These are phyloP conservation scores for Candida ortonii DNA, from an alignment of 805 yeast genomes.

Conservation along the genomic window DNA sequence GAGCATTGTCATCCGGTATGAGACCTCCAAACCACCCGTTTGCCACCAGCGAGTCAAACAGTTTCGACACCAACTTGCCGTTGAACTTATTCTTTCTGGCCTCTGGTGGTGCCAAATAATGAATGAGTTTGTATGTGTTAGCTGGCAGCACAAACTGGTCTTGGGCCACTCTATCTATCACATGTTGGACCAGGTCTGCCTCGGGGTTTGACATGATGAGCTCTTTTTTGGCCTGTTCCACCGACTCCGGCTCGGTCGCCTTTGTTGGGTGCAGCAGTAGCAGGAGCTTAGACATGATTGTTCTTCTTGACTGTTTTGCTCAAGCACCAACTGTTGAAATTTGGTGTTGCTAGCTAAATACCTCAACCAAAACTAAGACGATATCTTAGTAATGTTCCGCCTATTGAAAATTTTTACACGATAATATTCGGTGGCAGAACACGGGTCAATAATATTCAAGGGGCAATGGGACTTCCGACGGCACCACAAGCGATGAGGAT, in stretches of 20 bases:
- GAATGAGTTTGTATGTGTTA: conserved; percentile 41
- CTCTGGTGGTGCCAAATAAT: conserved; percentile 56
- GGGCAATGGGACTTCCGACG: too few relatives aligned
- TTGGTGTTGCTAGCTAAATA: neutral
- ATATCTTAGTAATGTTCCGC: too few relatives aligned
- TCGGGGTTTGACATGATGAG: conserved; percentile 30
- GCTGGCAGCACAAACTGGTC: conserved; percentile 39
- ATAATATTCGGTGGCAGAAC: too few relatives aligned
- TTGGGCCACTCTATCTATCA: conserved; percentile 57
- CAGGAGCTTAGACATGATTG: conserved; percentile 29
- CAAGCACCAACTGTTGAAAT: neutral
- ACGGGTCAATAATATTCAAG: too few relatives aligned
- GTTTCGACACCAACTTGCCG: conserved; percentile 37
- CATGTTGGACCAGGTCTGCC: conserved; percentile 44
- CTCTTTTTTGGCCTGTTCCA: conserved; percentile 38
- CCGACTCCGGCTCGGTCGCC: conserved; percentile 51
- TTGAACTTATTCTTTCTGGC: conserved; percentile 45
- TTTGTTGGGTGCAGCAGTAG: conserved; percentile 65
- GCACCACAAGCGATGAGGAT: too few relatives aligned
- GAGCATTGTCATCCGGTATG: conserved; percentile 45
- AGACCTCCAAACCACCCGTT: conserved; percentile 54
- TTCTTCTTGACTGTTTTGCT: conserved; percentile 3
- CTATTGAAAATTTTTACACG: too few relatives aligned
- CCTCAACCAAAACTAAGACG: too few relatives aligned
- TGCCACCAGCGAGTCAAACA: conserved; percentile 38